phyloP scores from a whole-genome alignment of 495 filamentous ascomycete species.

The Lasiosphaeria hispida region DNA sequence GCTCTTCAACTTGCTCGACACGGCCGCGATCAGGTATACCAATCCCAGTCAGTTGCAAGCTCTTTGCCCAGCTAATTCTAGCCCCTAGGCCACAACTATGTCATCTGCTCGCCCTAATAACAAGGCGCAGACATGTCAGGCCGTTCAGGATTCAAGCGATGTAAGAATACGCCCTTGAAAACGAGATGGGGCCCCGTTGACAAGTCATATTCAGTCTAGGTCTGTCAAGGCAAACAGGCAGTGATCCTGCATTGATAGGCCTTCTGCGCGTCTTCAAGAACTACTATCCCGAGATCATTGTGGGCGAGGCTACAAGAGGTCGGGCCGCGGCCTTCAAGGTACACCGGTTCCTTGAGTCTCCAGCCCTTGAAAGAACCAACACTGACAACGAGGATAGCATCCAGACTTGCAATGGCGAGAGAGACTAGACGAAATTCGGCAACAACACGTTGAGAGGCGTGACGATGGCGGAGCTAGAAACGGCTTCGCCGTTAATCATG shows the following conservation, averaged over 20 bases:
- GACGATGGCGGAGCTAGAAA: constrained; percentile 32
- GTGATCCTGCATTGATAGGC: constrained; percentile 73
- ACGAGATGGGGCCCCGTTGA: not conserved
- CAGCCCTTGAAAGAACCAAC: too few species aligned
- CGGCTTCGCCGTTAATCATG: constrained; percentile 54
- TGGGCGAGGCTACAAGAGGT: constrained; percentile 59
- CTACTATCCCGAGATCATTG: constrained; percentile 84
- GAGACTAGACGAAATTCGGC: constrained; percentile 64
- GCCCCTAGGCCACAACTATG: constrained; percentile 59
- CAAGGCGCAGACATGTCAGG: constrained; percentile 81
- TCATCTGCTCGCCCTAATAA: constrained; percentile 79
- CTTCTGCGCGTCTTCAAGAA: constrained; percentile 83
- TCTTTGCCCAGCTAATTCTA: constrained; percentile 16
- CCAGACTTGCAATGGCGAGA: constrained; percentile 76
- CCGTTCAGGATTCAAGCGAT: constrained; percentile 81
- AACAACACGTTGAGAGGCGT: constrained; percentile 50
- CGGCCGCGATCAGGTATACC: constrained; percentile 63
- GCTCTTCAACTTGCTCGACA: constrained; percentile 81
- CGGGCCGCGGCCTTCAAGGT: constrained; percentile 58
- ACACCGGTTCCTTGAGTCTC: not conserved
- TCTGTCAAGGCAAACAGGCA: constrained; percentile 58
- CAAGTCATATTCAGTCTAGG: constrained; percentile 45
- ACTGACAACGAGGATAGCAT: constrained; percentile 48
- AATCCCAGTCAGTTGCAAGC: too few species aligned
- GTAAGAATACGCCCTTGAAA: constrained; percentile 46